Conservation (phyloP, 163 green algal genomes). For the Scenedesmus sp. region DNA sequence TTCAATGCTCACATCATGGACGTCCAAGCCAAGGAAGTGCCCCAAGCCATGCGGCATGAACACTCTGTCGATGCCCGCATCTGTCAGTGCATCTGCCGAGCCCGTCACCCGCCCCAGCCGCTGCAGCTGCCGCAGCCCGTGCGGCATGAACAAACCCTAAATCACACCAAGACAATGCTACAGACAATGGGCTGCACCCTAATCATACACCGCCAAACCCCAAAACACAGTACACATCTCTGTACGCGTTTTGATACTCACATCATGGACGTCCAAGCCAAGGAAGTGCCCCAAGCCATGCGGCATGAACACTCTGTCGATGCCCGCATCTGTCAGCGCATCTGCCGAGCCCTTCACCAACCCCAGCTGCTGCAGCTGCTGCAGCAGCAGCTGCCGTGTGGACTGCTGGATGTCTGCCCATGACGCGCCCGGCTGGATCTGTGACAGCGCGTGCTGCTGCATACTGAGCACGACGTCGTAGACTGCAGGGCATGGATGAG, state of each 20-base stretch:
- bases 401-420: conserved; percentile 46
- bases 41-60: conserved; percentile 74
- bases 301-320: conserved; percentile 68
- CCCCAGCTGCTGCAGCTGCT: conserved; percentile 49
- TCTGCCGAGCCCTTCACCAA: conserved; percentile 43
- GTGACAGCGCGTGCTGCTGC: conserved; percentile 47
- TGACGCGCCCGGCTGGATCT: conserved; percentile 14
- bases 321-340: background rate
- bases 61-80: conserved; percentile 44
- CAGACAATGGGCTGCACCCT: too few species aligned
- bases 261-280: conserved; percentile 74
- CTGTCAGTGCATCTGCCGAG: background rate
- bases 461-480: conserved; percentile 44
- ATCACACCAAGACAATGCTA: background rate
- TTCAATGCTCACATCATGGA: conserved; percentile 63
- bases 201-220: too few species aligned
- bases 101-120: conserved; percentile 50
- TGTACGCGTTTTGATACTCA: background rate
- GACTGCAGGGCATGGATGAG: background rate
- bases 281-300: conserved; percentile 73
- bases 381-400: conserved; percentile 54
- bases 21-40: conserved; percentile 73
- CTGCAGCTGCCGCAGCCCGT: conserved; percentile 49
- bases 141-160: conserved; percentile 39
- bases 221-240: background rate